Base-by-base conservation (phyloP, 352 stramenopile genomes). In the Aphanomyces euteiches region DNA sequence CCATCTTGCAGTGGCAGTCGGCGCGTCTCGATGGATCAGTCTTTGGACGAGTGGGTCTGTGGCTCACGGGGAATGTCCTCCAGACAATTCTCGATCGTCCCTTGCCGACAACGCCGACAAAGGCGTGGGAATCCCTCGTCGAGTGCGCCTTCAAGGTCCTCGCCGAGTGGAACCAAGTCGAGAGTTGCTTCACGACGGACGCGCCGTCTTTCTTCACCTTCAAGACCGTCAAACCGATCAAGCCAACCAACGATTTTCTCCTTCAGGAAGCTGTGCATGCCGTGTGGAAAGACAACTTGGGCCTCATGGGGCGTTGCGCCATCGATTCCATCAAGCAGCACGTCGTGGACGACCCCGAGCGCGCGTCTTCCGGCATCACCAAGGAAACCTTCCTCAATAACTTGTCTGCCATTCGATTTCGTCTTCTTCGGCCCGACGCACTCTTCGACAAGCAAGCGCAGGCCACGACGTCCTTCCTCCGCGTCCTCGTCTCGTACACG, bases 391-490 rank as follows among this genome's bases (percentile, higher is more conserved):
- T 50, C 54, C 21, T 70, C 37, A 37, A 36, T 13, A 56, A 38
- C 36, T 70, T 70, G n/a, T 36, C 64, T 3, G 34, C 28, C n/a
- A 10, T 70, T 19, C 64, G 40, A 10, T 38, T 70, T 2, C 21
- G 28, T 8, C 54, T 70, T n/a, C 54, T 72, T 74, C 40, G 66
- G 28, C 67, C 54, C 34, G 1, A 64, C 65, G 39, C 58, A 10
- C 19, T 37, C 17, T 39, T 40, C 45, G 39, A 53, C 50, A 4
- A 47, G 38, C 15, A 78, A 79, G 19, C 67, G 68, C 2, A 47
- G 77, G 7, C 80, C 78, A 77, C 82, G 7, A 74, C 77, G 5
- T 34, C 69, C 4, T 79, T 84, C 56, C 75, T 93, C 15, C 78
- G 79, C 36, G 53, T 79, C 6, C 40, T 89, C 43, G 77, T 82